phyloP scores from a whole-genome alignment of 495 filamentous ascomycete species.

The Aspergillus sparsus region DNA sequence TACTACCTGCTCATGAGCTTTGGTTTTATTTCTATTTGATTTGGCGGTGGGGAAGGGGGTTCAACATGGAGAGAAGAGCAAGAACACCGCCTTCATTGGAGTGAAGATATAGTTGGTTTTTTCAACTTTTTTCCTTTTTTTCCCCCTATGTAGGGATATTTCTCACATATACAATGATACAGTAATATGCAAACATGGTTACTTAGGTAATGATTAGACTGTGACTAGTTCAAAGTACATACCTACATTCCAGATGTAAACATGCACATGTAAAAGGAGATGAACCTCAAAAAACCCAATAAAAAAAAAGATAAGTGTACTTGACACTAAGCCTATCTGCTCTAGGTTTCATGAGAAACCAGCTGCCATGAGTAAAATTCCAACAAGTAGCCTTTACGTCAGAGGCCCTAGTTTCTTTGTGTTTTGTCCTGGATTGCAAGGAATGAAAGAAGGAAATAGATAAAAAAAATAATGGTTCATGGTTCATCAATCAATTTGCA shows the following conservation, averaged over 20 bases:
- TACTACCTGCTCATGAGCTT: too few relatives aligned
- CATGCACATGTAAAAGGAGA: neutral
- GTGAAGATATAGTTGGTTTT: too few relatives aligned
- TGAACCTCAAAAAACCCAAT: neutral
- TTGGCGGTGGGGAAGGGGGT: too few relatives aligned
- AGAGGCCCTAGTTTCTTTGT: neutral
- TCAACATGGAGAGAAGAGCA: too few relatives aligned
- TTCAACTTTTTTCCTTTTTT: too few relatives aligned
- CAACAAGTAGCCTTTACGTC: neutral
- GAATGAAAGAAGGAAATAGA: neutral
- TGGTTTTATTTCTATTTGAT: too few relatives aligned
- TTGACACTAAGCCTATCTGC: neutral
- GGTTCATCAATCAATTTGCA: slow-evolving; percentile 8
- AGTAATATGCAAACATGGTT: too few relatives aligned
- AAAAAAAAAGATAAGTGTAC: neutral
- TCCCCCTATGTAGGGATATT: too few relatives aligned
- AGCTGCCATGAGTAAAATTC: neutral
- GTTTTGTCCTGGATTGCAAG: neutral
- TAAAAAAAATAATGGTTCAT: neutral
- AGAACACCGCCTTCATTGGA: too few relatives aligned
- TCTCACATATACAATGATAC: too few relatives aligned
- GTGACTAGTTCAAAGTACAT: neutral
- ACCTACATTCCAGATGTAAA: slow-evolving; percentile 7
- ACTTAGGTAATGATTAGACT: too few relatives aligned
- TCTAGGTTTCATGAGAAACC: neutral